These are phyloP conservation scores for Trichophyton verrucosum DNA, from an alignment of 2,329 filamentous ascomycete species.

Conservation along the genomic window DNA sequence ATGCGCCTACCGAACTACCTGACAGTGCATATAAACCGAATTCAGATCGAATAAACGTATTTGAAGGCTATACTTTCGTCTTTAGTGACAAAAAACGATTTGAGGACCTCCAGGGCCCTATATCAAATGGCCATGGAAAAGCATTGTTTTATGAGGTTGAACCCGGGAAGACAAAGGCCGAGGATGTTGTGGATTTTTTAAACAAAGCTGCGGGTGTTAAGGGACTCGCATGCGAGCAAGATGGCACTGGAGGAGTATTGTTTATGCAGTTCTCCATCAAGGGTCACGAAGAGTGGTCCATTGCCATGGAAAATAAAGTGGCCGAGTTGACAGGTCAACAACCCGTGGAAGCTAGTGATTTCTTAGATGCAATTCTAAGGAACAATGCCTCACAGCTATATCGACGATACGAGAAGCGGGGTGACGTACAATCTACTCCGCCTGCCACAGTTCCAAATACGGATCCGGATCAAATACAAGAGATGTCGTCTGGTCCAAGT, in stretches of 20 bases:
- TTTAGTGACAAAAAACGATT: slow-evolving; percentile 69
- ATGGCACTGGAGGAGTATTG: slow-evolving; percentile 56
- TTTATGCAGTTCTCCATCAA: slow-evolving; percentile 61
- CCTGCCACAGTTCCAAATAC: slow-evolving; percentile 7
- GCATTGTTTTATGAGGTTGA: slow-evolving; percentile 54
- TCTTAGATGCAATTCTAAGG: slow-evolving; percentile 77
- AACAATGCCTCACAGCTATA: slow-evolving; percentile 63
- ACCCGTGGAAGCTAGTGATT: slow-evolving; percentile 78
- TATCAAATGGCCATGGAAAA: slow-evolving; percentile 74
- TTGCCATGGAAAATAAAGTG: slow-evolving; percentile 54
- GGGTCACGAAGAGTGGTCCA: slow-evolving; percentile 52
- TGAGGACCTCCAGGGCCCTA: slow-evolving; percentile 58
- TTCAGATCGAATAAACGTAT: slow-evolving; percentile 53
- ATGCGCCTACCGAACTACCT: slow-evolving; percentile 59
- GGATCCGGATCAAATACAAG: background rate
- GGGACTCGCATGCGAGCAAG: slow-evolving; percentile 50
- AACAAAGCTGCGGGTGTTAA: slow-evolving; percentile 64
- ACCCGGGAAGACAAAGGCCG: slow-evolving; percentile 51
- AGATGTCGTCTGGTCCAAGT: background rate
- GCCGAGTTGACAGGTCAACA: slow-evolving; percentile 65
- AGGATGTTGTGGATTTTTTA: slow-evolving; percentile 68
- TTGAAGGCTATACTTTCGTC: slow-evolving; percentile 77
- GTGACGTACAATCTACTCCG: background rate
- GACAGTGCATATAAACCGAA: slow-evolving; percentile 62
- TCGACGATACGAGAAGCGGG: slow-evolving; percentile 41